Percentiles rank a stretch among this genome's conserved stretches.
These are phyloP conservation scores for Hymenoscyphus fraxineus DNA, from an alignment of 2,329 filamentous ascomycete genomes.

Conservation along the genomic window DNA sequence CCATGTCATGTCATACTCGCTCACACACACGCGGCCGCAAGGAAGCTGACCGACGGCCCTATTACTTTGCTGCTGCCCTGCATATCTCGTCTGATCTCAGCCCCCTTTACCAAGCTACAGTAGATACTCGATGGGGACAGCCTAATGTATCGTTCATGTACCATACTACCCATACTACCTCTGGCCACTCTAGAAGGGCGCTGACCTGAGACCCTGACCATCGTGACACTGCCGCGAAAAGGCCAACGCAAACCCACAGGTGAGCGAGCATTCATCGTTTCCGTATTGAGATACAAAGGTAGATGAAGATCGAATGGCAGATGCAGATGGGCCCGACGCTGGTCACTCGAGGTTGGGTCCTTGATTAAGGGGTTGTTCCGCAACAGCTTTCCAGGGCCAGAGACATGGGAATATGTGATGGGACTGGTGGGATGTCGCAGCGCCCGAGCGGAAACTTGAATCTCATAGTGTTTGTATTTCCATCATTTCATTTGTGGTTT, in stretches of 20 bases:
- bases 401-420: constrained; percentile 5
- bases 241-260: constrained; percentile 16
- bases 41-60: constrained; percentile 11
- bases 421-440: not conserved
- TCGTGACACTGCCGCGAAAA: constrained; percentile 15
- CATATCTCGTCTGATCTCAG: constrained; percentile 8
- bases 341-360: constrained; percentile 13
- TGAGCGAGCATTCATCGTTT: constrained; percentile 1
- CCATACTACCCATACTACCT: not conserved
- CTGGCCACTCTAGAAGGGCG: constrained; percentile 3
- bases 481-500: not conserved
- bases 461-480: constrained; percentile 17
- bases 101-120: constrained; percentile 8
- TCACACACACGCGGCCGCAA: not conserved
- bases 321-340: constrained; percentile 9
- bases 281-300: constrained; percentile 4
- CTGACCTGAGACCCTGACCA: constrained; percentile 22
- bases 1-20: not conserved
- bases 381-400: constrained; percentile 13
- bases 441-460: constrained; percentile 15
- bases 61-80: not conserved
- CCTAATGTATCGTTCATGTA: not conserved
- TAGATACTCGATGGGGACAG: not conserved
- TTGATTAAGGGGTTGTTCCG: not conserved
- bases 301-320: constrained; percentile 10